Percentiles rank a stretch among this genome's conserved stretches.
Evolutionary conservation across 2,329 filamentous ascomycete species (phyloP).

Genomic region (Thelonectria blattea): DNA sequence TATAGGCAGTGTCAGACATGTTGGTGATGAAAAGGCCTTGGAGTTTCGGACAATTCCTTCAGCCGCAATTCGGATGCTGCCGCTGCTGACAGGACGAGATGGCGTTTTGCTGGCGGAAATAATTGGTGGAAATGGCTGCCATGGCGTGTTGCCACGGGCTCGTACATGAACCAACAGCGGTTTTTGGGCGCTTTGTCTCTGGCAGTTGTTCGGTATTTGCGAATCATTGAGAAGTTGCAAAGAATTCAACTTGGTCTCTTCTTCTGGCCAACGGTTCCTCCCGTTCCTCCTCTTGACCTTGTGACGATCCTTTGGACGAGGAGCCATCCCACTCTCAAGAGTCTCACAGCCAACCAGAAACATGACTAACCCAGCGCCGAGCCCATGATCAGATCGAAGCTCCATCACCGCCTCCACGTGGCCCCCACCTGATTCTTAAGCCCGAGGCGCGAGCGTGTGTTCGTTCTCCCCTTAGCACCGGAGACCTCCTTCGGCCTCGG

Average conservation of each 20-base stretch:
- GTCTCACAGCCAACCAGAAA: background rate
- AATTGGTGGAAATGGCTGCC: background rate
- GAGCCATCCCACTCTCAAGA: background rate
- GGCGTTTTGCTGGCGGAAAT: background rate
- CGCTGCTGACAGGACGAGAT: background rate
- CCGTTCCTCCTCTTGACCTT: no score
- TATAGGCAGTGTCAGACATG: no score
- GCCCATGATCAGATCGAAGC: constrained; percentile 12
- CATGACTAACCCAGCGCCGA: no score
- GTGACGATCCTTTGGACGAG: no score
- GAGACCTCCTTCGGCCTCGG: constrained; percentile 8
- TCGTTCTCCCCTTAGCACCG: background rate
- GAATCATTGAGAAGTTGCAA: no score
- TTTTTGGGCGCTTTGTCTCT: background rate
- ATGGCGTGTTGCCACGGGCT: background rate
- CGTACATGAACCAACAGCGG: background rate
- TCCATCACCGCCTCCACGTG: background rate
- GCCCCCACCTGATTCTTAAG: background rate
- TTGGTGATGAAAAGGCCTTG: background rate
- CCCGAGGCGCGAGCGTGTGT: background rate
- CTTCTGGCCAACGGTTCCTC: no score
- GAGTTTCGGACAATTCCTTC: background rate
- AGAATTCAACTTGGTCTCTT: no score
- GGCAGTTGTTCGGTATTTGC: no score
- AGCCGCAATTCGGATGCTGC: background rate